Percentiles rank a stretch among this genome's conserved stretches.
Conservation (phyloP, 129 eudicot genomes). For the Cynara cardunculus region DNA sequence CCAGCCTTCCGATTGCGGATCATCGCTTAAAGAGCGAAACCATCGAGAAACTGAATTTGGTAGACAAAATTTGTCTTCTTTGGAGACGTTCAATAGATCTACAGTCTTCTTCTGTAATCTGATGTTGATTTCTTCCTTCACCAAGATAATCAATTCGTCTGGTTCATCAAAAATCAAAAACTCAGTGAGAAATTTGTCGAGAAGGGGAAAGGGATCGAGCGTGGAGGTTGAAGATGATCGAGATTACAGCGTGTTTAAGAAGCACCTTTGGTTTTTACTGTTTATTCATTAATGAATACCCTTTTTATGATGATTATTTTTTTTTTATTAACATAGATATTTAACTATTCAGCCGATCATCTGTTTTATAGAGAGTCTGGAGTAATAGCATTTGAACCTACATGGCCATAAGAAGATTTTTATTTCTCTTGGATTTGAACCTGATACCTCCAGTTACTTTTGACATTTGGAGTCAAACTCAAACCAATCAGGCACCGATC, state of each 20-base stretch:
- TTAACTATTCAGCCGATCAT: too few relatives aligned
- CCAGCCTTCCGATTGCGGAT: conserved; percentile 33
- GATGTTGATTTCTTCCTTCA: conserved; percentile 6
- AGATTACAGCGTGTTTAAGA: conserved; percentile 12
- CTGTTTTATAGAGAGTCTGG: too few relatives aligned
- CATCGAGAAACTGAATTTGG: conserved; percentile 19
- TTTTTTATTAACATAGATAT: too few relatives aligned
- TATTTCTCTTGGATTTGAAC: too few relatives aligned
- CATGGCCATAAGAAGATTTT: too few relatives aligned
- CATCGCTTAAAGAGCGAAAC: conserved; percentile 22
- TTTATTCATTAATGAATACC: conserved; percentile 1
- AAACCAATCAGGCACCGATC: too few relatives aligned
- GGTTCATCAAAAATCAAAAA: background rate
- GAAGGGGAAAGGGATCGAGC: conserved; percentile 25
- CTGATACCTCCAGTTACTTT: too few relatives aligned
- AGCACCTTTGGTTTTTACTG: conserved; percentile 14
- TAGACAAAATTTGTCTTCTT: background rate
- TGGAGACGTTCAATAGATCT: conserved; percentile 13
- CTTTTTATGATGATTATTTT: background rate
- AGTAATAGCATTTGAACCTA: too few relatives aligned
- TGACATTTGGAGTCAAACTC: too few relatives aligned
- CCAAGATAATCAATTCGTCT: background rate
- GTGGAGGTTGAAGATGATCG: conserved; percentile 33
- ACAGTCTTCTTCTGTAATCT: background rate
- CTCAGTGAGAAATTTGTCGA: background rate